Evolutionary conservation across 1,284 basidiomycete genomes (phyloP).

Genomic region (Afroboletus lepidellus): DNA sequence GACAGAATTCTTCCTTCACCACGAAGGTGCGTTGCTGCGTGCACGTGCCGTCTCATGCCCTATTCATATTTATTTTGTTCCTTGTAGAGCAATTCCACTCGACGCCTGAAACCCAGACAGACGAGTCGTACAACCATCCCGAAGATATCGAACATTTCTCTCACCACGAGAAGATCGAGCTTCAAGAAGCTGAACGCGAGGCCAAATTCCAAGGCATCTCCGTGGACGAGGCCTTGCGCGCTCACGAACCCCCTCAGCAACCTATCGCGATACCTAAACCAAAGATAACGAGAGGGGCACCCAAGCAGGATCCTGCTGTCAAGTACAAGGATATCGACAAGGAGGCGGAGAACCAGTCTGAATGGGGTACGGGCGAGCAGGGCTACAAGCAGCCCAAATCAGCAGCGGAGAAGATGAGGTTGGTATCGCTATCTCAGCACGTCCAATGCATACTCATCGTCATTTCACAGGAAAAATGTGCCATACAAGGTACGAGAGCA

Average conservation of each 20-base stretch:
- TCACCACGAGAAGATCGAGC: constrained; percentile 87
- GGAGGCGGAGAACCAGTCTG: constrained; percentile 51
- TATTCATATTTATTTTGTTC: neutral
- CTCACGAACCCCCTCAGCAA: constrained; percentile 39
- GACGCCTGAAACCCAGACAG: constrained; percentile 95
- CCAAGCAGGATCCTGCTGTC: constrained; percentile 62
- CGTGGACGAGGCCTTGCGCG: constrained; percentile 61
- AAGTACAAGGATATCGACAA: constrained; percentile 56
- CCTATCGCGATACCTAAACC: constrained; percentile 38
- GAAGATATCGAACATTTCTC: constrained; percentile 90
- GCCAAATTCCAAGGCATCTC: constrained; percentile 80
- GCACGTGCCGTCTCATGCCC: neutral
- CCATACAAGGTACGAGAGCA: constrained; percentile 75
- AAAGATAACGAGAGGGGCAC: constrained; percentile 53
- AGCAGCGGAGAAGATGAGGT: constrained; percentile 70
- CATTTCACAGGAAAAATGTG: constrained; percentile 57
- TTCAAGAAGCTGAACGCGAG: constrained; percentile 79
- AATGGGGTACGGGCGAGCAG: constrained; percentile 71
- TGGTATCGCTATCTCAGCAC: constrained; percentile 18
- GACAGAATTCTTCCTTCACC: constrained; percentile 85
- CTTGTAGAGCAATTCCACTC: constrained; percentile 82
- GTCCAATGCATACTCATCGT: neutral
- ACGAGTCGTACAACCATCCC: constrained; percentile 90
- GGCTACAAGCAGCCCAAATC: constrained; percentile 75
- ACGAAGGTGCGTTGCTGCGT: constrained; percentile 66